Base-by-base conservation (phyloP, 2,329 filamentous ascomycete genomes). In the Pezicula radicicola region DNA sequence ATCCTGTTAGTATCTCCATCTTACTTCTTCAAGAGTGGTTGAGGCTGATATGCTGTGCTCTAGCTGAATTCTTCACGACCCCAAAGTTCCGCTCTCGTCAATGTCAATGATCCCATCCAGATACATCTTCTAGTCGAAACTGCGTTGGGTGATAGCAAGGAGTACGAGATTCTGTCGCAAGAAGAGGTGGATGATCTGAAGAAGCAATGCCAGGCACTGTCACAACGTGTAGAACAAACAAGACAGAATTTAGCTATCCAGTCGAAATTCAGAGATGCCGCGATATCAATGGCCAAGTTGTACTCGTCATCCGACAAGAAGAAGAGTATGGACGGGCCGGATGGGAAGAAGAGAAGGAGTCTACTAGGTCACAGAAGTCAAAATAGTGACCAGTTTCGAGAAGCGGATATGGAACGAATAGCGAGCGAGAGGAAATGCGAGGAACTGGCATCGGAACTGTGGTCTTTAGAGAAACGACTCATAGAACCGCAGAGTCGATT, bases 121-220 rank as follows among this genome's bases (percentile, higher is more conserved):
- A 85, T 96, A 68, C 95, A 97, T 68, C 75, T 99, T 44, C 80
- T 99, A 53, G 92, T 94, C 55, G 93, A 97, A 74, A 97, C 91
- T 18, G 94, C 94, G 18, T 82, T 99, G 54, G 83, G 86, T 54
- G 94, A 99, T 71, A 95, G 91, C 73, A 87, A 85, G 65, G 76
- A 85, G 61, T 99, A 86, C 68, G 86, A 93, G 65, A 85, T 99
- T 21, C 69, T 99, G 55, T 90, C 92, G 0, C 89, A 93, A 60
- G 91, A 96, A 67, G 92, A 97, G 71, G 87, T 97, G 28, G 94
- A 97, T 59, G 80, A 83, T 44, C 73, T 97, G 63, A 99, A 97
- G 77, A 96, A 91, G 68, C 90, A 96, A 74, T 82, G 86, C 56
- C 81, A 84, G 53, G 76, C 83, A 35, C 72, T 97, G 46, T 78